Evolutionary conservation across 805 yeast genomes (phyloP), one percentile per base, ranked within the genome.

Genomic region (Monosporozyma solicola): DNA sequence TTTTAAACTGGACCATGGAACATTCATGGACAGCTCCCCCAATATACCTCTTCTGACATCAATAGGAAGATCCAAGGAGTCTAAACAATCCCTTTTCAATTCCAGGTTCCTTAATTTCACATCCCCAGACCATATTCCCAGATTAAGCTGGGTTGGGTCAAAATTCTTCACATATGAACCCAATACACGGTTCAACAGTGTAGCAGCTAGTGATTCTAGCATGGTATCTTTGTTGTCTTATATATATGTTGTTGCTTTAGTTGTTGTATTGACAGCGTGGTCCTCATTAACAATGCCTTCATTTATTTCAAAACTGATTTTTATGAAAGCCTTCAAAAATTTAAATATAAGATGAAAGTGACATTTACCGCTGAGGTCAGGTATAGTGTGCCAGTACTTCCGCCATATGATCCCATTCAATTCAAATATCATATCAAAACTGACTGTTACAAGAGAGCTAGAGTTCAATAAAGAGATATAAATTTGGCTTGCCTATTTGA

Each of bases 121-220:
- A 73, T 94, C 98, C 39, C 99, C 99, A 62, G 90, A 82, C 96
- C 98, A 91, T 35, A 94, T 90, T 5, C 98, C 99, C 52, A 94
- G 91, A 61, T 94, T 91, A 62, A 94, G 73, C 64, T 94, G 97
- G 59, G 87, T 87, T 16, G 98, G 90, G 71, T 94, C 99, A 68
- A 94, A 94, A 70, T 95, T 87, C 71, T 95, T 96, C 49, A 92
- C 90, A 67, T 90, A 89, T 1, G 72, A 64, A n/a, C 72, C 72
- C 45, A 69, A 52, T 41, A 69, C 51, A 48, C 69, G 57, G 52
- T 69, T 69, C 44, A 69, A 53, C 29, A 69, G 54, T 20, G 66
- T 65, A 5, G 72, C 71, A 35, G 71, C 72, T 51, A 69, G 55
- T 1, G 72, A 69, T 54, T 69, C 72, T 55, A 69, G 61, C 72